These are phyloP conservation scores for Verbena officinalis DNA, from an alignment of 257 asterid species.

Conservation along the genomic window DNA sequence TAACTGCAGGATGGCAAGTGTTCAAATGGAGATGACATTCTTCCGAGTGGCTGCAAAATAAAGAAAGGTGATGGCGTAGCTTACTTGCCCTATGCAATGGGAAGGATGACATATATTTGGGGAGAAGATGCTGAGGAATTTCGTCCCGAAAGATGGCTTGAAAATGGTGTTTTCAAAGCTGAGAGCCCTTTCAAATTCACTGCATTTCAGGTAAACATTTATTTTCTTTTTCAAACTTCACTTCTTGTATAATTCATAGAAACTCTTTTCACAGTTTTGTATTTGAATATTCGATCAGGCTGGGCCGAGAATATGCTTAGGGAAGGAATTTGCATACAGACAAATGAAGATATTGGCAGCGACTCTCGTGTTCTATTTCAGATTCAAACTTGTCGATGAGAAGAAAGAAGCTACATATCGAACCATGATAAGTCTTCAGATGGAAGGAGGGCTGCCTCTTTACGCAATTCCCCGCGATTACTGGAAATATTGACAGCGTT, in stretches of 20 bases:
- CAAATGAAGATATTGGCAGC: constrained; percentile 43
- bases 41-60: constrained; percentile 57
- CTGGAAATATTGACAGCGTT: background rate
- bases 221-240: constrained; percentile 27
- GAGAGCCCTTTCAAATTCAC: constrained; percentile 62
- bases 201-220: constrained; percentile 57
- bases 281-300: constrained; percentile 19
- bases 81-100: constrained; percentile 70
- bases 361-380: constrained; percentile 24
- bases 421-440: constrained; percentile 41
- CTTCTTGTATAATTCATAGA: constrained; percentile 48
- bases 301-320: constrained; percentile 40
- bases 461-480: constrained; percentile 21
- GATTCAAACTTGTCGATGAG: constrained; percentile 32
- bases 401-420: constrained; percentile 31
- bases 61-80: constrained; percentile 58
- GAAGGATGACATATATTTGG: constrained; percentile 63
- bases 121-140: constrained; percentile 61
- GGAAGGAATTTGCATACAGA: constrained; percentile 39
- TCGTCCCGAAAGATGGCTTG: constrained; percentile 65
- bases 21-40: constrained; percentile 47
- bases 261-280: background rate
- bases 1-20: constrained; percentile 52
- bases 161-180: constrained; percentile 43
- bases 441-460: constrained; percentile 35